A percentile compares a stretch with the other conserved stretches of the same genome.
Conservation (phyloP, 192 early-diverging fungal genomes). For the Mortierella hygrophila region DNA sequence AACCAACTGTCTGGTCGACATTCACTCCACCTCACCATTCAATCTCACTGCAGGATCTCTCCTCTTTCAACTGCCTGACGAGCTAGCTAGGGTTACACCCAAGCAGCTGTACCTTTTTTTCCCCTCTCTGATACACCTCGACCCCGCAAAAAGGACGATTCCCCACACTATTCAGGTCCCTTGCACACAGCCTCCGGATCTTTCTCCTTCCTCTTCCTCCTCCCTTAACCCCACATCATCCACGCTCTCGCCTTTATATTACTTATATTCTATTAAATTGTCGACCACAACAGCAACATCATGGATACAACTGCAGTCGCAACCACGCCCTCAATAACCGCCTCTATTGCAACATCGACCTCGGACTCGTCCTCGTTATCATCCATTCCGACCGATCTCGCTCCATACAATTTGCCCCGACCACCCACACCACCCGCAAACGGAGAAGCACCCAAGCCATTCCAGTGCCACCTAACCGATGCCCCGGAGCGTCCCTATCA, state of each 20-base stretch:
- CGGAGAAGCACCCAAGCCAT: constrained; percentile 50
- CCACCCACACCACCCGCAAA: constrained; percentile 35
- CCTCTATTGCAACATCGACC: background rate
- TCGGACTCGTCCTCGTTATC: background rate
- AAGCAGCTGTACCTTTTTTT: background rate
- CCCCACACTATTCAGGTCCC: constrained; percentile 8
- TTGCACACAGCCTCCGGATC: constrained; percentile 35
- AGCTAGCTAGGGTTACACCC: background rate
- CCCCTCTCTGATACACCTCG: background rate
- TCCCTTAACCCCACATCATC: background rate
- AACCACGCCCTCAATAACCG: background rate
- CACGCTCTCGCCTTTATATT: background rate
- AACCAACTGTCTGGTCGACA: background rate
- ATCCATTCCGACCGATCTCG: constrained; percentile 2
- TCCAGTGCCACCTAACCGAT: constrained; percentile 49
- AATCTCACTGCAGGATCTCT: constrained; percentile 4
- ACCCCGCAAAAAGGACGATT: constrained; percentile 27
- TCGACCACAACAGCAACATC: background rate
- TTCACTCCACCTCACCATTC: background rate
- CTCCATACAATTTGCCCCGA: constrained; percentile 27
- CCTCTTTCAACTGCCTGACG: background rate
- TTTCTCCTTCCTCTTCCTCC: constrained; percentile 2
- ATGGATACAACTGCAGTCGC: constrained; percentile 10
- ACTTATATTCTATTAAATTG: background rate
- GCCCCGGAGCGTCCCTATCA: constrained; percentile 73